Base-by-base conservation (phyloP, 139 green algal genomes). In the Chlamydomonas urium region DNA sequence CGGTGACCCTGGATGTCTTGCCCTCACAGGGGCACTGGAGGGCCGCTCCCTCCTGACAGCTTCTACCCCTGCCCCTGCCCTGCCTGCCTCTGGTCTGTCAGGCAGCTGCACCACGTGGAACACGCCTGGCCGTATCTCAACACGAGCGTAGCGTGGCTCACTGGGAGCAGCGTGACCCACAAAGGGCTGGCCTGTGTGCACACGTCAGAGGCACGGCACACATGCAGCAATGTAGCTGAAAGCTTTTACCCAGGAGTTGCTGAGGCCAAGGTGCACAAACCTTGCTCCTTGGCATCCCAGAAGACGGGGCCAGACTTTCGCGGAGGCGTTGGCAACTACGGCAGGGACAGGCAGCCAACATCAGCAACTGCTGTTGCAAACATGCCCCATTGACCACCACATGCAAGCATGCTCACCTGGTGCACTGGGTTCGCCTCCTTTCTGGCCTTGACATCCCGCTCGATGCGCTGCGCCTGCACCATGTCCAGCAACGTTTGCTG, bases 81-180 rank as follows among this genome's bases (percentile, higher is more conserved):
- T 34, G 24, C 4, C 42, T n/a, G 37, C 37, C 32, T 33, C 31
- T 57, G 6, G 47, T 23, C 45, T 28, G 17, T 38, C n/a, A 1
- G 14, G 14, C 33, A 71, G n/a, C 2, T 80, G 59, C 33, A 80
- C 62, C 0, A 66, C 58, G 53, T 81, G 75, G 61, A 68, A 76
- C 23, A 76, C 69, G 23, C 75, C 75, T 31, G 75, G 75, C 23
- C 75, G 69, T 33, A 81, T 69, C 62, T 81, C 75, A 6, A 81
- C 32, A 4, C 26, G 24, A 5, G 53, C 53, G 26, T 63, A 63
- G 17, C 29, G 24, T 10, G 53, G 53, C 53, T 63, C 53, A 26
- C 6, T 14, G 26, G n/a, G 53, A 53, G 3, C 26, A 38, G n/a
- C 58, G 4, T 38, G 58, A 28, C 4, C 10, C 48, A n/a, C 4